Conservation (phyloP, 2,329 filamentous ascomycete genomes). For the Nothophaeocryptopus gaeumannii region DNA sequence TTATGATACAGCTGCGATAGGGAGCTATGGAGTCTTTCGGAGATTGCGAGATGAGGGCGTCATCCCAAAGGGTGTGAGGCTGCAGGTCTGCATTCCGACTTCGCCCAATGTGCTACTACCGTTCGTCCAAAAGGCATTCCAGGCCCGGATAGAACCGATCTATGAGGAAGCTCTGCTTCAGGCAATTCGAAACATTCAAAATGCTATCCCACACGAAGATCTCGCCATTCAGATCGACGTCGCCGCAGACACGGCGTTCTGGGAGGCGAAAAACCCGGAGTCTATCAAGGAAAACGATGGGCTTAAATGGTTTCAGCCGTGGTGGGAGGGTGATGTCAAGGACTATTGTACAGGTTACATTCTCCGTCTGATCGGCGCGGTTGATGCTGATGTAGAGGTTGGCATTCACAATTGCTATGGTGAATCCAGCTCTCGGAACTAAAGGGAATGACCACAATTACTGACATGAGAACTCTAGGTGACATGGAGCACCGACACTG, state of each 20-base stretch:
- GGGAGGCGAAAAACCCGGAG: slow-evolving; percentile 27
- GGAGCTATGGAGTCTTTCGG: slow-evolving; percentile 35
- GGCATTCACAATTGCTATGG: slow-evolving; percentile 52
- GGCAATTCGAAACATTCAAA: slow-evolving; percentile 32
- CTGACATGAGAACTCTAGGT: neutral
- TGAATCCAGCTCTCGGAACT: neutral
- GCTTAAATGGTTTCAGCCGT: slow-evolving; percentile 31
- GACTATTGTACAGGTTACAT: slow-evolving; percentile 38
- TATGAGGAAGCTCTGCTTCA: slow-evolving; percentile 35
- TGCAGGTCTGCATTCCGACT: slow-evolving; percentile 38
- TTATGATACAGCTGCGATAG: slow-evolving; percentile 35
- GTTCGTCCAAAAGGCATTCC: slow-evolving; percentile 30
- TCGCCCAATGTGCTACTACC: slow-evolving; percentile 29
- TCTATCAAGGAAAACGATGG: slow-evolving; percentile 18
- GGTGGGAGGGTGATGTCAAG: slow-evolving; percentile 34
- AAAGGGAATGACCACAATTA: neutral
- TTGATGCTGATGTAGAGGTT: slow-evolving; percentile 40
- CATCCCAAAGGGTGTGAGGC: slow-evolving; percentile 30
- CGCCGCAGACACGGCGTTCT: slow-evolving; percentile 35
- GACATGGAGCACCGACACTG: slow-evolving; percentile 47
- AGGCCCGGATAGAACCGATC: slow-evolving; percentile 32
- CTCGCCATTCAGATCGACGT: slow-evolving; percentile 39
- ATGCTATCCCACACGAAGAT: slow-evolving; percentile 35
- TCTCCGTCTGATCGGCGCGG: slow-evolving; percentile 30
- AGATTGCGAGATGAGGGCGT: slow-evolving; percentile 31